Percentiles rank a stretch among this genome's conserved stretches.
Evolutionary conservation across 1,284 basidiomycete species (phyloP).

Genomic region (Apiotrichum siamense): DNA sequence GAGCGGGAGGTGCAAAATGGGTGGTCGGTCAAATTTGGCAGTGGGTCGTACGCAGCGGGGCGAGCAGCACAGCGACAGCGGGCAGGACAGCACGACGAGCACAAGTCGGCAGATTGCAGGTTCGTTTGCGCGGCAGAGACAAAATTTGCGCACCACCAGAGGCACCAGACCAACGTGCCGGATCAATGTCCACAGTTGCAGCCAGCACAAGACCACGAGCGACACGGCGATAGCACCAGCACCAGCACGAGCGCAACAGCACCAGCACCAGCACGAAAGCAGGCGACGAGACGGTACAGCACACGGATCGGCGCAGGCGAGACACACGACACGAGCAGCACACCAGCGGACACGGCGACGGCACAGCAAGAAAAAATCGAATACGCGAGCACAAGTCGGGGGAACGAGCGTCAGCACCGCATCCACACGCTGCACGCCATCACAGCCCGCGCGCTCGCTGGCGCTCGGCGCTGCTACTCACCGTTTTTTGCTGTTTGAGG

Average conservation of each 20-base stretch:
- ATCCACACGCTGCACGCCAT: too few relatives aligned
- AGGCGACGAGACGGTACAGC: not conserved
- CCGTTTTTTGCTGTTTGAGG: constrained; percentile 2
- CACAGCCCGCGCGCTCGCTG: not conserved
- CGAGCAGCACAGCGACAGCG: too few relatives aligned
- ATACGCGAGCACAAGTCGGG: not conserved
- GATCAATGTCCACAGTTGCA: not conserved
- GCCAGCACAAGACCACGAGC: not conserved
- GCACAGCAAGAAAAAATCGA: not conserved
- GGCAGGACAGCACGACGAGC: too few relatives aligned
- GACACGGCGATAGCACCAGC: not conserved
- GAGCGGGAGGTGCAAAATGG: not conserved
- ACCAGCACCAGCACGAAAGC: not conserved
- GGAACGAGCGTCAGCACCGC: constrained; percentile 7
- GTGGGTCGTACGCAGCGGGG: too few relatives aligned
- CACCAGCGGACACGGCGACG: not conserved
- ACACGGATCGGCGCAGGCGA: not conserved
- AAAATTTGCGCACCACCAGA: not conserved
- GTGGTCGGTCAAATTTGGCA: not conserved
- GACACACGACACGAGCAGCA: not conserved
- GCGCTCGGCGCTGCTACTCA: not conserved
- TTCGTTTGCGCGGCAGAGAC: too few relatives aligned
- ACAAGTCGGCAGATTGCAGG: too few relatives aligned
- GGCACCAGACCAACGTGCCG: too few relatives aligned
- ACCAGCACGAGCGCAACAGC: not conserved